These are phyloP conservation scores for Arabidopsis lyrata DNA, from an alignment of 441 rosid species.

Conservation along the genomic window DNA sequence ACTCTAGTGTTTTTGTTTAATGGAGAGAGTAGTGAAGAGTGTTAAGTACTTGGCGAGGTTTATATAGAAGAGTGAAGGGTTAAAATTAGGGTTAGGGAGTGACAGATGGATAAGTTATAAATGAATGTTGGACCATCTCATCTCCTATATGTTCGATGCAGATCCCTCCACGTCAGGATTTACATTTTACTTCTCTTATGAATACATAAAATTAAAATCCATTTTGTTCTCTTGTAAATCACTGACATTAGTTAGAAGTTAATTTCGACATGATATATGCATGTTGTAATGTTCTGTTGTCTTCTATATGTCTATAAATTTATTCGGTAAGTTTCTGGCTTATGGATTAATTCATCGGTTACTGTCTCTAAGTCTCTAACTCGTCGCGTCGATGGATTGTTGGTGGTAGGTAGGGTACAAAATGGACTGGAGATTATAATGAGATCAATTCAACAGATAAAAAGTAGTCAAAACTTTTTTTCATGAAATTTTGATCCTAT, in stretches of 20 bases:
- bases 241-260: not conserved
- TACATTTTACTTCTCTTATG: conserved; percentile 21
- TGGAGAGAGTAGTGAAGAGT: conserved; percentile 40
- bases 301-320: not conserved
- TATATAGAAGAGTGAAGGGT: conserved; percentile 40
- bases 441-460: not conserved
- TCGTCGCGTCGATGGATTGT: not conserved
- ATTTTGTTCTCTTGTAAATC: not conserved
- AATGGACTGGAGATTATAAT: not conserved
- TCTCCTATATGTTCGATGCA: conserved; percentile 37
- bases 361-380: not conserved
- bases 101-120: conserved; percentile 35
- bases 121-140: conserved; percentile 36
- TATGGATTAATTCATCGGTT: not conserved
- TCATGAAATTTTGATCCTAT: not conserved
- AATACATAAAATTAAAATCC: not conserved
- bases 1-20: conserved; percentile 12
- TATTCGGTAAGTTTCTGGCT: not conserved
- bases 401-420: not conserved
- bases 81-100: conserved; percentile 27
- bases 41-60: conserved; percentile 15
- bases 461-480: not conserved
- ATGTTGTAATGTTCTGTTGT: not conserved
- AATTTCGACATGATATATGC: not conserved
- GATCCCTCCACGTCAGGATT: conserved; percentile 35